A percentile compares a stretch with the other conserved stretches of the same genome.
Evolutionary conservation across 2,329 filamentous ascomycete species (phyloP).

Genomic region (Hypoxylon sp.): DNA sequence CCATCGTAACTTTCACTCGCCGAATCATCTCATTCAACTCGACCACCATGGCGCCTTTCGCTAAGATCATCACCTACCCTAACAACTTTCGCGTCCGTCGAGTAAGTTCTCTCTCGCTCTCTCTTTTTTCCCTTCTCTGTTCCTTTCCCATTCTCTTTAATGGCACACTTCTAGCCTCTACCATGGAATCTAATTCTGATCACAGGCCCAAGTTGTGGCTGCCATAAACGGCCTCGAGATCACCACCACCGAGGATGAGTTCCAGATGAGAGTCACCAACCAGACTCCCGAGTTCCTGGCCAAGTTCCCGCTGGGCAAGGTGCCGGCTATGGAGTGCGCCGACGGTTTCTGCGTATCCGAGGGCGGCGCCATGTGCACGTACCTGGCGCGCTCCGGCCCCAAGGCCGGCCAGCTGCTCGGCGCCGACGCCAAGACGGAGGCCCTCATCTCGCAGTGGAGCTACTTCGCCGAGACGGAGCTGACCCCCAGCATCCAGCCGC

Average conservation of each 20-base stretch:
- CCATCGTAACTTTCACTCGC: neutral
- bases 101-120: conserved; percentile 40
- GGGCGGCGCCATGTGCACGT: conserved; percentile 56
- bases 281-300: conserved; percentile 53
- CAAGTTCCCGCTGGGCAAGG: conserved; percentile 62
- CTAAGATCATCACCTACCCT: conserved; percentile 50
- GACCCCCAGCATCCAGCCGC: conserved; percentile 30
- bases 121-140: too few relatives aligned
- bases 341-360: conserved; percentile 57
- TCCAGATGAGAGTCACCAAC: conserved; percentile 53
- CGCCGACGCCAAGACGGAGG: conserved; percentile 49
- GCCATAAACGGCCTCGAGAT: conserved; percentile 52
- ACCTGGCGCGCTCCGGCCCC: conserved; percentile 56
- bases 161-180: neutral
- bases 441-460: conserved; percentile 56
- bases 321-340: conserved; percentile 56
- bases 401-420: conserved; percentile 55
- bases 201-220: conserved; percentile 47
- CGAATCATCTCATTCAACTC: neutral
- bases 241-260: conserved; percentile 47
- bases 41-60: conserved; percentile 51
- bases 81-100: conserved; percentile 49
- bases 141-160: too few relatives aligned
- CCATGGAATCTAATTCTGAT: conserved; percentile 9
- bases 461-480: conserved; percentile 52